phyloP scores from a whole-genome alignment of 2,329 filamentous ascomycete species.

The Penicillium sp. region DNA sequence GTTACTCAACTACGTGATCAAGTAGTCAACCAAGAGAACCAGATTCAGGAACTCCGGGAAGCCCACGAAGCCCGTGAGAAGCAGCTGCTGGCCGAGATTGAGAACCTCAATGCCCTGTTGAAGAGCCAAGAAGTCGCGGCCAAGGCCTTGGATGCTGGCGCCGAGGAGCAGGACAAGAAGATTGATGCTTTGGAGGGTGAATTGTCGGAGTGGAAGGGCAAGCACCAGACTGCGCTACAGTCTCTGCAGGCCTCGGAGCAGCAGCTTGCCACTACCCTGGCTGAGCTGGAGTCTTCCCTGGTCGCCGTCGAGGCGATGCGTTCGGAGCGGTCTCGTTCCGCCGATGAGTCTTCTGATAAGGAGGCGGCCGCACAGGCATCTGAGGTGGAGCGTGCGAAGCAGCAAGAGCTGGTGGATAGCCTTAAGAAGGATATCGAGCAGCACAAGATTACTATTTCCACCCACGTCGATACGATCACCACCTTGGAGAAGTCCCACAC shows the following conservation, averaged over 20 bases:
- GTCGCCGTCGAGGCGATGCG: slow-evolving; percentile 58
- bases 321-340: slow-evolving; percentile 46
- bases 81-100: slow-evolving; percentile 74
- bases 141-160: slow-evolving; percentile 42
- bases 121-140: slow-evolving; percentile 46
- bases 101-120: slow-evolving; percentile 67
- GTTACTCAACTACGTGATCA: slow-evolving; percentile 87
- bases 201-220: slow-evolving; percentile 74
- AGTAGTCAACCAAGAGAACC: slow-evolving; percentile 82
- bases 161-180: slow-evolving; percentile 59
- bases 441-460: slow-evolving; percentile 75
- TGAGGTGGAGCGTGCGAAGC: slow-evolving; percentile 60
- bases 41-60: slow-evolving; percentile 75
- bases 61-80: slow-evolving; percentile 75
- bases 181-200: slow-evolving; percentile 73
- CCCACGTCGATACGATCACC: slow-evolving; percentile 71
- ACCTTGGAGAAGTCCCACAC: slow-evolving; percentile 76
- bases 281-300: slow-evolving; percentile 72
- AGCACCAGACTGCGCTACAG: slow-evolving; percentile 73
- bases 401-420: slow-evolving; percentile 64
- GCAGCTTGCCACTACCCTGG: slow-evolving; percentile 73
- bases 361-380: slow-evolving; percentile 53
- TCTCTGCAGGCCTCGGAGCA: slow-evolving; percentile 75
- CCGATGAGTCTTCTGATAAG: slow-evolving; percentile 41
- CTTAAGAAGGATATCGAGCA: slow-evolving; percentile 79